phyloP scores from a whole-genome alignment of 2,329 filamentous ascomycete species.

The Botryotinia calthae region DNA sequence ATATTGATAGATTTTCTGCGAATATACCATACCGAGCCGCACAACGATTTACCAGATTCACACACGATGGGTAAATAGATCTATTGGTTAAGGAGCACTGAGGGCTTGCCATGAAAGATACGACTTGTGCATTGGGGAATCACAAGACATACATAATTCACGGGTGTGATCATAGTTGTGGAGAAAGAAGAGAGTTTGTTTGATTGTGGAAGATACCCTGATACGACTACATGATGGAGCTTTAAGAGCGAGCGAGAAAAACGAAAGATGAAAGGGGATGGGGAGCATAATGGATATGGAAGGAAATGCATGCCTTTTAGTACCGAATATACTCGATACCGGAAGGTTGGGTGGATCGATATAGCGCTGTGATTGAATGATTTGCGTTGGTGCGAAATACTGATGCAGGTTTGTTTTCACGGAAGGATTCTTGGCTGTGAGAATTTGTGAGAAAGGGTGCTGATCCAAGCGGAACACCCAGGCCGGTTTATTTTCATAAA shows the following conservation, averaged over 20 bases:
- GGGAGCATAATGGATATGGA: too few relatives aligned
- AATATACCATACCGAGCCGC: neutral
- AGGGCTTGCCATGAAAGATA: neutral
- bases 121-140: neutral
- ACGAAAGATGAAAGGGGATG: neutral
- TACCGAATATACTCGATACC: neutral
- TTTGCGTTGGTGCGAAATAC: too few relatives aligned
- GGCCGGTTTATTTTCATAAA: too few relatives aligned
- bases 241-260: neutral
- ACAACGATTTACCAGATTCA: rapidly evolving
- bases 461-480: too few relatives aligned
- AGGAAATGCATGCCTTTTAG: neutral
- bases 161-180: neutral
- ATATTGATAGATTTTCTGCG: neutral
- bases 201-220: neutral
- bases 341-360: too few relatives aligned
- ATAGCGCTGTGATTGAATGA: neutral
- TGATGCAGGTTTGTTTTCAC: too few relatives aligned
- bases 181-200: neutral
- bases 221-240: neutral
- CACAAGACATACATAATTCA: neutral
- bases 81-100: neutral
- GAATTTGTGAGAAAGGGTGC: too few relatives aligned
- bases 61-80: neutral
- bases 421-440: too few relatives aligned